These are phyloP conservation scores for Rhexocercosporidium sp. DNA, from an alignment of 2,329 filamentous ascomycete genomes.

Conservation along the genomic window DNA sequence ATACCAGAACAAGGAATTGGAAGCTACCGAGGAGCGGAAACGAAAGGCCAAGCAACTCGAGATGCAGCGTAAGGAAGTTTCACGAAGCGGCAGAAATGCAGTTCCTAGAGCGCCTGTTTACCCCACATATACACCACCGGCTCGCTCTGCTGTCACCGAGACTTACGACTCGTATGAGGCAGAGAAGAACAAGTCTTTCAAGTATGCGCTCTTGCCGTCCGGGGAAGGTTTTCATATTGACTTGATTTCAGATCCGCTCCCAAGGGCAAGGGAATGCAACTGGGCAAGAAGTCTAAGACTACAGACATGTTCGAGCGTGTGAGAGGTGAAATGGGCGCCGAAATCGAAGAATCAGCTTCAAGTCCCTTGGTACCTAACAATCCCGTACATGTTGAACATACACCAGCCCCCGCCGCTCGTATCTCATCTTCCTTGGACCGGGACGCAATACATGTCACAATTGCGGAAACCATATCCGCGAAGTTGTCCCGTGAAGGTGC, in stretches of 20 bases:
- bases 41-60: slow-evolving; percentile 98
- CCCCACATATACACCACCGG: slow-evolving; percentile 84
- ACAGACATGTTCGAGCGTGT: slow-evolving; percentile 98
- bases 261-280: slow-evolving; percentile 97
- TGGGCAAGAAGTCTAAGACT: slow-evolving; percentile 98
- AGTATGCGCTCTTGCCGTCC: slow-evolving; percentile 57
- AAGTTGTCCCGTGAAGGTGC: slow-evolving; percentile 87
- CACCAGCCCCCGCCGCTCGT: slow-evolving; percentile 55
- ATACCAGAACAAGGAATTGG: slow-evolving; percentile 91
- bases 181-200: slow-evolving; percentile 93
- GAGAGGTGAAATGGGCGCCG: slow-evolving; percentile 85
- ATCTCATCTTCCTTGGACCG: slow-evolving; percentile 73
- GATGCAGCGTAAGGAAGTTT: slow-evolving; percentile 96
- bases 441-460: slow-evolving; percentile 85
- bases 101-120: slow-evolving; percentile 80
- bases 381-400: slow-evolving; percentile 56
- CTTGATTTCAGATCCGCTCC: slow-evolving; percentile 59
- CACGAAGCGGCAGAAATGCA: slow-evolving; percentile 71
- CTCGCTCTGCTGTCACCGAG: slow-evolving; percentile 74
- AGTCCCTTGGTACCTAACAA: slow-evolving; percentile 67
- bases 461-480: slow-evolving; percentile 89
- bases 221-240: slow-evolving; percentile 35
- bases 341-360: slow-evolving; percentile 71
- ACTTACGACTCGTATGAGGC: slow-evolving; percentile 95
- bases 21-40: slow-evolving; percentile 97